Evolutionary conservation across 2,329 filamentous ascomycete genomes (phyloP).

Genomic region (Aspergillus sp.): DNA sequence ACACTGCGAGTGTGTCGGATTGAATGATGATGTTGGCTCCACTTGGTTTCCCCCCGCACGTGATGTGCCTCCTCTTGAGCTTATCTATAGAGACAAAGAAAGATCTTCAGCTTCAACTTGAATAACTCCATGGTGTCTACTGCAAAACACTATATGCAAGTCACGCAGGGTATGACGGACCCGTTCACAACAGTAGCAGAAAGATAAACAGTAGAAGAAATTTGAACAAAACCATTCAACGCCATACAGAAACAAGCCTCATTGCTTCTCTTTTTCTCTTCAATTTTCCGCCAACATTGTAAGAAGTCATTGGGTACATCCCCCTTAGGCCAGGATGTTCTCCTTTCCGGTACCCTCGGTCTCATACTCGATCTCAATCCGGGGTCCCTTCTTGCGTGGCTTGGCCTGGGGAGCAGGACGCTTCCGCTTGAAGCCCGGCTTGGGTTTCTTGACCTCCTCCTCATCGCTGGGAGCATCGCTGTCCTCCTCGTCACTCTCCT

Average conservation of each 20-base stretch:
- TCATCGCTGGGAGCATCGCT: constrained; percentile 28
- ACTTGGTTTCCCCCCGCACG: constrained; percentile 6
- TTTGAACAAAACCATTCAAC: constrained; percentile 21
- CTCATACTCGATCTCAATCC: constrained; percentile 75
- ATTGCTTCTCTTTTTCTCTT: constrained; percentile 18
- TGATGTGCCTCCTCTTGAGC: not conserved
- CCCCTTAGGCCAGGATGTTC: constrained; percentile 38
- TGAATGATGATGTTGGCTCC: constrained; percentile 6
- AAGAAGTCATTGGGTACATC: not conserved
- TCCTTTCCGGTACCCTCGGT: constrained; percentile 61
- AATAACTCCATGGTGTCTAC: not conserved
- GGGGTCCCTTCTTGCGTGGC: constrained; percentile 61
- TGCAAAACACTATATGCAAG: not conserved
- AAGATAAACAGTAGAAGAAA: constrained; percentile 1
- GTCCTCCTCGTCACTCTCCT: constrained; percentile 20
- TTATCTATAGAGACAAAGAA: not conserved
- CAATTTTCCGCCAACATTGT: not conserved
- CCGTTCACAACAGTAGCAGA: constrained; percentile 23
- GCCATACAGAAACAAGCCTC: constrained; percentile 28
- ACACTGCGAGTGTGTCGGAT: not conserved
- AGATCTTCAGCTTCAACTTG: not conserved
- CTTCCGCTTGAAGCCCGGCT: constrained; percentile 56
- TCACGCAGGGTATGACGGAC: constrained; percentile 33
- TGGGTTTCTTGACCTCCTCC: constrained; percentile 46
- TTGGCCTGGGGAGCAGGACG: constrained; percentile 51